Evolutionary conservation across 371 early-diverging fungal genomes (phyloP), one percentile per base, ranked within the genome.

Genomic region (Sporodiniella umbellata): DNA sequence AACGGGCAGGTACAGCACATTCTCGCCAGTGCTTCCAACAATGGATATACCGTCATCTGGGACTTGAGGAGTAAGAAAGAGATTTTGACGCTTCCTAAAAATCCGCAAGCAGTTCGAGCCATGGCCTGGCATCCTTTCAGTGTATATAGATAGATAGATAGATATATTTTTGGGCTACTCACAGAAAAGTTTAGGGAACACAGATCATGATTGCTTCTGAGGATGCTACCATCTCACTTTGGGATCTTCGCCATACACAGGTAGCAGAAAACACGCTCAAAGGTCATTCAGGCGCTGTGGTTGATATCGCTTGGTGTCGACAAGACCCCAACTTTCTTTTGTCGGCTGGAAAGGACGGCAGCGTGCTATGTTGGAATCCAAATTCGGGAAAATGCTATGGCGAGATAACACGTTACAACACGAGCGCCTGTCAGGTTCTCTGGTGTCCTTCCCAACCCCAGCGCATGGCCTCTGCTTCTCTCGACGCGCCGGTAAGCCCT

Each of bases 361-460:
- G 91, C 38, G 92, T 94, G 0, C 68, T 96, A n/a, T 90, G 92
- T 62, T 96, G 96, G 96, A 89, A 95, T 65, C 88, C 89, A 25
- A 64, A 61, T 33, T 66, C 72, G 10, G 86, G 84, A 39, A 85
- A 87, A 55, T 72, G 86, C 25, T 68, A 90, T 25, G 88, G 88
- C 42, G 88, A 92, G 69, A 74, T 95, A 40, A 85, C 90, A 12
- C 74, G 74, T 45, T 80, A 83, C 48, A 71, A 76, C 58, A 94
- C 93, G 70, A 94, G 95, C 94, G 75, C 88, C 12, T 94, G 94
- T 68, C 91, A 95, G 56, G 93, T 89, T 19, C 91, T 90, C 57
- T 95, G 95, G 94, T 94, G 90, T 62, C 87, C 90, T 40, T 70
- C 85, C 26, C 95, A 97, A 64, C 98, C 98, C 4, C 93, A 95